phyloP scores from a whole-genome alignment of 2,329 filamentous ascomycete genomes.

The Aspergillus brasiliensis region DNA sequence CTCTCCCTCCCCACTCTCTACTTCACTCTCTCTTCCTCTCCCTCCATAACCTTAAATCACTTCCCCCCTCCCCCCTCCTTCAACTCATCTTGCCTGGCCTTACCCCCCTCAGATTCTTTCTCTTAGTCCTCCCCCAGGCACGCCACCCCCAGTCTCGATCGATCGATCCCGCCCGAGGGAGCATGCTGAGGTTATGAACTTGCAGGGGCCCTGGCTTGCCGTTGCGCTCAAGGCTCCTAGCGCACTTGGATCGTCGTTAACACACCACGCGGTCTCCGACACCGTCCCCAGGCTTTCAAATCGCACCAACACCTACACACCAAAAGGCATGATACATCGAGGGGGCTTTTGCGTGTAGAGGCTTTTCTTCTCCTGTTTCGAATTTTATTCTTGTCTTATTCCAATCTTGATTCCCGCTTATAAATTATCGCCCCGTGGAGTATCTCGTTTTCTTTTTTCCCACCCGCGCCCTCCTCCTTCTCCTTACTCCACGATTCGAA shows the following conservation, averaged over 20 bases:
- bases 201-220: slow-evolving; percentile 40
- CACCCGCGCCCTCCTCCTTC: slow-evolving; percentile 21
- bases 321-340: slow-evolving; percentile 35
- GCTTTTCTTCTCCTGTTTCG: slow-evolving; percentile 18
- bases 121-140: slow-evolving; percentile 4
- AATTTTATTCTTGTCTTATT: slow-evolving; percentile 17
- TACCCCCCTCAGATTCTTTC: neutral
- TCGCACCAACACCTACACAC: slow-evolving; percentile 20
- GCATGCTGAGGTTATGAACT: slow-evolving; percentile 45
- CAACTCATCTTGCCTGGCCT: slow-evolving; percentile 5
- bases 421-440: slow-evolving; percentile 24
- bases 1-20: slow-evolving; percentile 1
- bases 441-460: slow-evolving; percentile 19
- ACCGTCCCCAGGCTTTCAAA: slow-evolving; percentile 24
- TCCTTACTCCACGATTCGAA: slow-evolving; percentile 34
- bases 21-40: slow-evolving; percentile 4
- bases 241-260: slow-evolving; percentile 34
- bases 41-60: neutral
- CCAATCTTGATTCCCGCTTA: slow-evolving; percentile 16
- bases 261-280: slow-evolving; percentile 24
- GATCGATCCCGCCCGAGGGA: slow-evolving; percentile 24
- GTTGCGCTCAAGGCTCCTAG: slow-evolving; percentile 46
- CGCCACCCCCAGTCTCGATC: slow-evolving; percentile 12
- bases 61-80: slow-evolving; percentile 7
- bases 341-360: slow-evolving; percentile 21